phyloP scores from a whole-genome alignment of 257 asterid species.

The Nicotiana sylvestris region DNA sequence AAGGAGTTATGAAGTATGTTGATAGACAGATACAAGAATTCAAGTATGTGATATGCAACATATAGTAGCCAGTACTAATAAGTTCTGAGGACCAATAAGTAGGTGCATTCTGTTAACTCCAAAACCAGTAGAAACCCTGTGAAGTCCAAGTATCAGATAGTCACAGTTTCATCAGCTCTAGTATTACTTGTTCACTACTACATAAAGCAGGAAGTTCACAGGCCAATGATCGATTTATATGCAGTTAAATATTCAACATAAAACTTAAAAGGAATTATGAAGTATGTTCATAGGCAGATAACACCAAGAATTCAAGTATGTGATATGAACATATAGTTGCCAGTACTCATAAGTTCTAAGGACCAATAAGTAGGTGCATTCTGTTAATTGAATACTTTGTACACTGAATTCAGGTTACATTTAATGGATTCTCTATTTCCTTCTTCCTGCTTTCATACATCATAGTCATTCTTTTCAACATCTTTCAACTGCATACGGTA shows the following conservation, averaged over 20 bases:
- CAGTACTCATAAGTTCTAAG: not conserved
- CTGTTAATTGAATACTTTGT: not conserved
- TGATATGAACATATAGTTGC: not conserved
- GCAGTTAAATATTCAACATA: not conserved
- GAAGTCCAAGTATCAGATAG: slow-evolving; percentile 11
- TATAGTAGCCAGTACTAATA: not conserved
- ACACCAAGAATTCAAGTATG: not conserved
- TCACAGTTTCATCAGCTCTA: not conserved
- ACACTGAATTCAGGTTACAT: not conserved
- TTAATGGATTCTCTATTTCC: not conserved
- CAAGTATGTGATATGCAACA: not conserved
- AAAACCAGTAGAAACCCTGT: slow-evolving; percentile 57
- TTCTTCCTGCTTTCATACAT: not conserved
- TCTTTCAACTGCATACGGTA: not conserved
- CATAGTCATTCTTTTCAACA: not conserved
- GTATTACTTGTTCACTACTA: not conserved
- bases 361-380: not conserved
- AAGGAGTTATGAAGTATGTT: not conserved
- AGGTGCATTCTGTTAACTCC: not conserved
- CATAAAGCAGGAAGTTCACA: not conserved
- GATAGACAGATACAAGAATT: not conserved
- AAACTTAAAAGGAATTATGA: not conserved
- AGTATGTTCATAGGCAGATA: not conserved
- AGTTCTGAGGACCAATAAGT: not conserved
- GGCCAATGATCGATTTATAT: not conserved